Evolutionary conservation across 768 basidiomycete species (phyloP).

Genomic region (Rhodotorula kratochvilovae): DNA sequence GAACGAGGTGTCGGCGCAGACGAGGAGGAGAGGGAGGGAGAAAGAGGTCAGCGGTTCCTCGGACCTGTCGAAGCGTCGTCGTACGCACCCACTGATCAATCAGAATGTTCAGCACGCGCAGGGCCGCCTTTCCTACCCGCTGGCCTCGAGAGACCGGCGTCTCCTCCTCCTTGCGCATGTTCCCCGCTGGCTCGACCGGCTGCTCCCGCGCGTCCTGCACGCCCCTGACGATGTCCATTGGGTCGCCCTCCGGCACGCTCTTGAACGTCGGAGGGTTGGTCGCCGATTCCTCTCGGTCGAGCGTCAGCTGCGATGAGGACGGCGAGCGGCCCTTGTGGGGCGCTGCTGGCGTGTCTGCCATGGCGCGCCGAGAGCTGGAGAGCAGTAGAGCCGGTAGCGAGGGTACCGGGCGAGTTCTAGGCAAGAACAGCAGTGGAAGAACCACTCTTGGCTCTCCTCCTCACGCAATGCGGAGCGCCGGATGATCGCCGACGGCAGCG

Average conservation of each 20-base stretch:
- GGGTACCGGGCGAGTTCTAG: too few relatives aligned
- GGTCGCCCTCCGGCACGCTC: neutral
- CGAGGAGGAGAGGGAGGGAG: neutral
- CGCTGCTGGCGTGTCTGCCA: neutral
- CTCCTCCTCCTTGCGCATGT: neutral
- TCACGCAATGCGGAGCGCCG: too few relatives aligned
- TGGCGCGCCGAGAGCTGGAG: neutral
- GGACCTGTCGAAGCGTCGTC: too few relatives aligned
- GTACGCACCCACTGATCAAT: constrained; percentile 10
- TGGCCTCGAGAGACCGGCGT: neutral
- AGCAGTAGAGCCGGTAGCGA: too few relatives aligned
- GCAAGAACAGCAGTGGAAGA: too few relatives aligned
- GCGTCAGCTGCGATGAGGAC: neutral
- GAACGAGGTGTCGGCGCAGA: neutral
- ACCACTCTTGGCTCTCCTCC: too few relatives aligned
- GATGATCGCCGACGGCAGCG: too few relatives aligned
- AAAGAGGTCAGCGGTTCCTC: neutral
- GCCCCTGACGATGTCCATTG: neutral
- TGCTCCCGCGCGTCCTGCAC: neutral
- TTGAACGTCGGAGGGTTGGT: neutral
- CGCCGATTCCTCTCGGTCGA: neutral
- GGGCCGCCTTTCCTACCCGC: neutral
- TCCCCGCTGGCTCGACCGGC: too few relatives aligned
- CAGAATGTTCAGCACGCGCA: neutral
- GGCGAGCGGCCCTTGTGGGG: neutral